Conservation (phyloP, 257 asterid species). For the Marsdenia floribunda region DNA sequence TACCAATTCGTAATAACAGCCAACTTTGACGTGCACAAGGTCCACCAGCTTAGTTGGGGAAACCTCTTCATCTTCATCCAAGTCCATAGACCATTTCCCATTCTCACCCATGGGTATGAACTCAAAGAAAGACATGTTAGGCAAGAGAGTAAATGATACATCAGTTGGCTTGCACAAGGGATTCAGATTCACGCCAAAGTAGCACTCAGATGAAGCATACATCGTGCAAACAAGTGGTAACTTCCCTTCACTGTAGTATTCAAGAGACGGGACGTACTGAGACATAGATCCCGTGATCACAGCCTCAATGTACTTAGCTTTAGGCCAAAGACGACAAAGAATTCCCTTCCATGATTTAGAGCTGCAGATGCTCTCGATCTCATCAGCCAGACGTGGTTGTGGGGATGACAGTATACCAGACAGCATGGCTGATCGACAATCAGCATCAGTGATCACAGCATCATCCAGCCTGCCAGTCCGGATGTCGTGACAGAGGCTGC, state of each 20-base stretch:
- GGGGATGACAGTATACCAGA: constrained; percentile 30
- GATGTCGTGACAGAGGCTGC: constrained; percentile 48
- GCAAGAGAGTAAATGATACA: constrained; percentile 62
- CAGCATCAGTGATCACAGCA: constrained; percentile 38
- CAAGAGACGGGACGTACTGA: constrained; percentile 58
- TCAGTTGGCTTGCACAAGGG: constrained; percentile 57
- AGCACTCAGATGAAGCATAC: constrained; percentile 75
- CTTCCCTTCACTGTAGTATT: constrained; percentile 50
- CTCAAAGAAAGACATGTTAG: constrained; percentile 72
- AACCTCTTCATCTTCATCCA: constrained; percentile 37
- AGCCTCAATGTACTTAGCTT: constrained; percentile 70
- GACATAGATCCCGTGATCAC: constrained; percentile 85
- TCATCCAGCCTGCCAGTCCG: constrained; percentile 40
- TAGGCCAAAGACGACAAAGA: constrained; percentile 62
- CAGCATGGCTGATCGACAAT: constrained; percentile 43
- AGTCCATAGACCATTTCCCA: constrained; percentile 37
- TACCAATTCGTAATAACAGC: constrained; percentile 61
- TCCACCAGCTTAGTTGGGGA: constrained; percentile 46
- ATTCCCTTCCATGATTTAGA: constrained; percentile 66
- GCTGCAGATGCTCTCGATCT: constrained; percentile 53
- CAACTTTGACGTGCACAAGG: constrained; percentile 52
- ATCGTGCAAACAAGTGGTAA: constrained; percentile 63
- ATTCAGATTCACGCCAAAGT: constrained; percentile 61
- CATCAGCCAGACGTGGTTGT: constrained; percentile 44
- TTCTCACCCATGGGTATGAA: constrained; percentile 57